These are phyloP conservation scores for Mycosphaerella sp. DNA, from an alignment of 2,329 filamentous ascomycete genomes.

Conservation along the genomic window DNA sequence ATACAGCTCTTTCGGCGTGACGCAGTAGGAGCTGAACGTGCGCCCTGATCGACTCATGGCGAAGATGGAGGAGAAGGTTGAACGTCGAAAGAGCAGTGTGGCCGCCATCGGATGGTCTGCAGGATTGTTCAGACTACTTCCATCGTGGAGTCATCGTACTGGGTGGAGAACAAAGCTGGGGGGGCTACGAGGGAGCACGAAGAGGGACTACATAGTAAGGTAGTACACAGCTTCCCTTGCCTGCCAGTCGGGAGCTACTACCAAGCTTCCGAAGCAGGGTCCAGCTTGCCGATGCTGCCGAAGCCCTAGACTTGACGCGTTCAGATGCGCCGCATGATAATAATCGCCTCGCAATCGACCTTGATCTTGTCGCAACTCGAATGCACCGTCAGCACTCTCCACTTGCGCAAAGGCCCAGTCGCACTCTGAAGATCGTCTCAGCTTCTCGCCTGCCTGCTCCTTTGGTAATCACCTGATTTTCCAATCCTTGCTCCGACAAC, in stretches of 20 bases:
- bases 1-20: conserved; percentile 75
- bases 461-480: not conserved
- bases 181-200: conserved; percentile 1
- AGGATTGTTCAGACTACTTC: conserved; percentile 1
- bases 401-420: too few relatives aligned
- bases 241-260: conserved; percentile 1
- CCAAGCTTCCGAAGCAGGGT: not conserved
- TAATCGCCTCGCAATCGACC: not conserved
- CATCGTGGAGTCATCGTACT: conserved; percentile 6
- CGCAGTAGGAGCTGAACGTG: conserved; percentile 71
- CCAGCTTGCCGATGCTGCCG: not conserved
- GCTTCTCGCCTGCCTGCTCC: too few relatives aligned
- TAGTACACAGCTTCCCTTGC: conserved; percentile 4
- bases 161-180: not conserved
- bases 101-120: conserved; percentile 2
- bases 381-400: too few relatives aligned
- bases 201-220: not conserved
- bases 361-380: not conserved
- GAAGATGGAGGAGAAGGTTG: conserved; percentile 9
- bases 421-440: too few relatives aligned
- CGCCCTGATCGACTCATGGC: conserved; percentile 34
- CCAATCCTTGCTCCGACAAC: not conserved
- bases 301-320: not conserved
- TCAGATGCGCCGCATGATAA: not conserved
- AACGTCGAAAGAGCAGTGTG: conserved; percentile 4